Conservation (phyloP, 345 rosid species). For the Brassica incana region DNA sequence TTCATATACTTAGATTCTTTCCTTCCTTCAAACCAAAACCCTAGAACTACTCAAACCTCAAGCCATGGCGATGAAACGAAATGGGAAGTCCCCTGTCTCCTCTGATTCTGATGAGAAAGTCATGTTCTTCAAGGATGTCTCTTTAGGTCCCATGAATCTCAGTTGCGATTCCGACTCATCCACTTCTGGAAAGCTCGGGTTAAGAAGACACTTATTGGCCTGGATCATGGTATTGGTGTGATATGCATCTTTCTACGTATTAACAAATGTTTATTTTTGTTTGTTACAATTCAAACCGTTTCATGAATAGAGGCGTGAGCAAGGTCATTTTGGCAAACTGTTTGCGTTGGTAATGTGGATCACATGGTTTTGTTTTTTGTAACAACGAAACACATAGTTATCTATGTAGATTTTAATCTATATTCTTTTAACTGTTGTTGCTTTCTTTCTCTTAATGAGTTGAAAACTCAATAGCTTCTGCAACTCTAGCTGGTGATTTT, state of each 20-base stretch:
- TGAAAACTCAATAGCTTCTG: slow-evolving; percentile 23
- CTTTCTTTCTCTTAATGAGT: slow-evolving; percentile 31
- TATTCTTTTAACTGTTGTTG: not conserved
- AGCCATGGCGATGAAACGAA: no score
- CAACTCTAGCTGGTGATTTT: slow-evolving; percentile 52
- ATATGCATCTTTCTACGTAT: not conserved
- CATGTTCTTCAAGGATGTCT: no score
- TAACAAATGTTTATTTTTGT: not conserved
- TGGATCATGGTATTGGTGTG: slow-evolving; percentile 7
- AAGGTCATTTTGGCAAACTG: slow-evolving; percentile 51
- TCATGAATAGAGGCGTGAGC: slow-evolving; percentile 45
- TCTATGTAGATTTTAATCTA: not conserved
- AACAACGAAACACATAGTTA: not conserved
- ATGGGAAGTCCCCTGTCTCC: no score
- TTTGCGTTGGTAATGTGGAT: not conserved
- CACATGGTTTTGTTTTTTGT: not conserved
- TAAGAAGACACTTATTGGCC: no score
- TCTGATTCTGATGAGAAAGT: no score
- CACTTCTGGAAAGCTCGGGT: no score
- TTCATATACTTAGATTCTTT: no score
- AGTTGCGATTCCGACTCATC: no score
- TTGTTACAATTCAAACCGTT: slow-evolving; percentile 76
- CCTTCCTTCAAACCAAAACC: no score
- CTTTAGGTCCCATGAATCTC: no score
- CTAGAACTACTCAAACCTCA: no score